Conservation (phyloP, 2,329 filamentous ascomycete species). For the Cadophora sp. region DNA sequence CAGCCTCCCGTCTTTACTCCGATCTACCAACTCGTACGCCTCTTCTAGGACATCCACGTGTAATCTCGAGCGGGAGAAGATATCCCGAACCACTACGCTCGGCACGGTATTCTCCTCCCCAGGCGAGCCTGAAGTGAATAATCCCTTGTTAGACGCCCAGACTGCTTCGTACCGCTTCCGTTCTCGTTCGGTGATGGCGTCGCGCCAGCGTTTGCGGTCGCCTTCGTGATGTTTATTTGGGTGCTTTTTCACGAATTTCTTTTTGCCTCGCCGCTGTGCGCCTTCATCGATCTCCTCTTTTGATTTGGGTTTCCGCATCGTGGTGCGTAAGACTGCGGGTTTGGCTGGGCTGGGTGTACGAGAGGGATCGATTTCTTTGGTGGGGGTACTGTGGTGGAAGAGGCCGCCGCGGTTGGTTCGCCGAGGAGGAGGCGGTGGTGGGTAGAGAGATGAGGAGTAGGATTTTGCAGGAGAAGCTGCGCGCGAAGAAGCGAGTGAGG, state of each 20-base stretch:
- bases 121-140: constrained; percentile 48
- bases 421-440: constrained; percentile 43
- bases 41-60: constrained; percentile 72
- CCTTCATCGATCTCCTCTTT: constrained; percentile 62
- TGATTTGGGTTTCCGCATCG: constrained; percentile 62
- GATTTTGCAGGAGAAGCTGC: constrained; percentile 47
- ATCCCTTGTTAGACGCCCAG: constrained; percentile 81
- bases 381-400: constrained; percentile 43
- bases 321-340: constrained; percentile 53
- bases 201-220: constrained; percentile 76
- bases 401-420: constrained; percentile 37
- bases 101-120: constrained; percentile 59
- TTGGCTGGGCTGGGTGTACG: constrained; percentile 43
- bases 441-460: constrained; percentile 15
- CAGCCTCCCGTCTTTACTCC: constrained; percentile 60
- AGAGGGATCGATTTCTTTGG: constrained; percentile 45
- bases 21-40: constrained; percentile 79
- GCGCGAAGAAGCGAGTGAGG: constrained; percentile 72
- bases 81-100: constrained; percentile 73
- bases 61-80: constrained; percentile 77
- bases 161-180: constrained; percentile 84
- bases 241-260: constrained; percentile 68
- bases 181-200: constrained; percentile 74
- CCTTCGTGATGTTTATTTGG: constrained; percentile 78
- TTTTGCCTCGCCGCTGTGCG: constrained; percentile 58